These are phyloP conservation scores for Microcyclosporella mali DNA, from an alignment of 2,329 filamentous ascomycete genomes.

Conservation along the genomic window DNA sequence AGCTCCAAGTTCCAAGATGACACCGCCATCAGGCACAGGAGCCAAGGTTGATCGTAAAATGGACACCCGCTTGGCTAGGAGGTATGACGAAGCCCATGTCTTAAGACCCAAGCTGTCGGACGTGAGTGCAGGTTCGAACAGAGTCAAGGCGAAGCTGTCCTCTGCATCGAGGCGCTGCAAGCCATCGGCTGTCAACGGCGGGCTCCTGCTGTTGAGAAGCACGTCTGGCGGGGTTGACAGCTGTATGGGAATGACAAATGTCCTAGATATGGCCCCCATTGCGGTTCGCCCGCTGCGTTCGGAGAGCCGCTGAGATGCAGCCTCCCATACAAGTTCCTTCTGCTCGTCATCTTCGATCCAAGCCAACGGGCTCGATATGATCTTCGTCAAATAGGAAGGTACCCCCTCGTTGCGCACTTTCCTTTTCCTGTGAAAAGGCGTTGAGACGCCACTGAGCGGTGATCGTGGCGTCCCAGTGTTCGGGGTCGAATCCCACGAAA, in stretches of 20 bases:
- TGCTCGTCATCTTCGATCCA: slow-evolving; percentile 65
- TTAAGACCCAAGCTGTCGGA: slow-evolving; percentile 86
- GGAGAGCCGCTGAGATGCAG: slow-evolving; percentile 71
- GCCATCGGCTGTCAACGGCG: slow-evolving; percentile 5
- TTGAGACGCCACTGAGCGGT: slow-evolving; percentile 18
- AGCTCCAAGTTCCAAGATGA: slow-evolving; percentile 71
- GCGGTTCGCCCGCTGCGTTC: slow-evolving; percentile 76
- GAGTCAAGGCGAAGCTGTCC: slow-evolving; percentile 53
- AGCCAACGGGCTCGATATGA: slow-evolving; percentile 59
- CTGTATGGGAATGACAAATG: slow-evolving; percentile 47
- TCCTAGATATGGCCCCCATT: slow-evolving; percentile 57
- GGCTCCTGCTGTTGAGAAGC: slow-evolving; percentile 9
- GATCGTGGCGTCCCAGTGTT: slow-evolving; percentile 20
- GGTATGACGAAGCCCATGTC: slow-evolving; percentile 88
- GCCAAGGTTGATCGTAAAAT: slow-evolving; percentile 25
- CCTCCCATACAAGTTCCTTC: slow-evolving; percentile 66
- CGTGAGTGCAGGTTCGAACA: slow-evolving; percentile 82
- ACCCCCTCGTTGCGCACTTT: slow-evolving; percentile 47
- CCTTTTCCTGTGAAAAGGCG: slow-evolving; percentile 27
- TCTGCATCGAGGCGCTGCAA: not conserved
- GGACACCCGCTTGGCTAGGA: slow-evolving; percentile 67
- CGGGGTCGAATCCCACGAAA: slow-evolving; percentile 56
- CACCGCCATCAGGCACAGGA: slow-evolving; percentile 7
- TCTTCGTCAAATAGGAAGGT: slow-evolving; percentile 60
- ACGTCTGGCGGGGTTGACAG: slow-evolving; percentile 1